A percentile compares a stretch with the other conserved stretches of the same genome.
These are phyloP conservation scores for Eutypa lata DNA, from an alignment of 2,329 filamentous ascomycete species.

Conservation along the genomic window DNA sequence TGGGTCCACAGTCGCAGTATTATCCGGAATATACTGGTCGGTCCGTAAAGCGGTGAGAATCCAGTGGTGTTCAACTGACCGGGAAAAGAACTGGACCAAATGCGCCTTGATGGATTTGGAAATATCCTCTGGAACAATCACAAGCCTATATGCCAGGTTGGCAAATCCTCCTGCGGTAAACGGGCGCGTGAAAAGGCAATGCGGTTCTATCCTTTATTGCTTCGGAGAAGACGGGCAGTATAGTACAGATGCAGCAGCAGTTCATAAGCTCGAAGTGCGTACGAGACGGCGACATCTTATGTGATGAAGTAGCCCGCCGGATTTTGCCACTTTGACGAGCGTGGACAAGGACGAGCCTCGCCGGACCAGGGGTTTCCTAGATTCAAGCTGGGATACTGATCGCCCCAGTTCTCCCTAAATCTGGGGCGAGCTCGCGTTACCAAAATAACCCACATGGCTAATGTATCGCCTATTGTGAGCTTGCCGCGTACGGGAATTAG, in stretches of 20 bases:
- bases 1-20: conserved; percentile 16
- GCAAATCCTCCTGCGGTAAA: conserved; percentile 19
- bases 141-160: conserved; percentile 15
- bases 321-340: conserved; percentile 16
- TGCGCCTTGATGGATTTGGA: conserved; percentile 18
- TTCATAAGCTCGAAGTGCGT: conserved; percentile 4
- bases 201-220: neutral
- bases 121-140: conserved; percentile 16
- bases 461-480: neutral
- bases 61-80: conserved; percentile 13
- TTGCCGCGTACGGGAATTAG: neutral
- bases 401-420: conserved; percentile 19
- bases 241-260: conserved; percentile 2
- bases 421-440: conserved; percentile 11
- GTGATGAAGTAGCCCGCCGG: conserved; percentile 11
- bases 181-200: conserved; percentile 4
- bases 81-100: conserved; percentile 15
- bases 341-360: conserved; percentile 13
- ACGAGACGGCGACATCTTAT: conserved; percentile 19
- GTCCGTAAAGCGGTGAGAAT: conserved; percentile 17
- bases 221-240: conserved; percentile 9
- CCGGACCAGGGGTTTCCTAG: conserved; percentile 17
- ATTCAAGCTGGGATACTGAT: conserved; percentile 11
- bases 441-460: neutral
- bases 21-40: conserved; percentile 16